A percentile compares a stretch with the other conserved stretches of the same genome.
Conservation (phyloP, 2,329 filamentous ascomycete species). For the Fusarium liriodendri region DNA sequence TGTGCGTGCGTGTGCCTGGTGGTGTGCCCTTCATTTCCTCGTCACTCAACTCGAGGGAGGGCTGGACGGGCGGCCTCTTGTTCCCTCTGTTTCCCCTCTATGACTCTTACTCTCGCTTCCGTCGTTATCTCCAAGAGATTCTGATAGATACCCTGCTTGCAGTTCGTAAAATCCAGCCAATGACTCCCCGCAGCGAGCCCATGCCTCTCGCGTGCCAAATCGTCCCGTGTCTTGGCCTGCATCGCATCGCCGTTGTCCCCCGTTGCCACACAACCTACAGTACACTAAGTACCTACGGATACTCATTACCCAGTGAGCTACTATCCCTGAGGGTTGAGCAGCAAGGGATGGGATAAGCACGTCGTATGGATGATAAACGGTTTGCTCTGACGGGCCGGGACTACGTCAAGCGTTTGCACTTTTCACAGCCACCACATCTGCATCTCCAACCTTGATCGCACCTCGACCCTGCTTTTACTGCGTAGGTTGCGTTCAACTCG, state of each 20-base stretch:
- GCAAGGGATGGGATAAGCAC: constrained; percentile 9
- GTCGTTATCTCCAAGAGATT: neutral
- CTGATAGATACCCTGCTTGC: constrained; percentile 10
- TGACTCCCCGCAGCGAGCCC: constrained; percentile 29
- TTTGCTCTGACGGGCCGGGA: constrained; percentile 5
- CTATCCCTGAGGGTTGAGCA: neutral
- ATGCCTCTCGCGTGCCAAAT: constrained; percentile 38
- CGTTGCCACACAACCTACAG: constrained; percentile 20
- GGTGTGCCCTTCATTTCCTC: constrained; percentile 28
- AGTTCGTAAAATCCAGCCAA: constrained; percentile 25
- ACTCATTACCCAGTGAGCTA: neutral
- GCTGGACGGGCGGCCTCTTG: constrained; percentile 31
- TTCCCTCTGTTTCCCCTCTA: constrained; percentile 9
- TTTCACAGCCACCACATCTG: constrained; percentile 9
- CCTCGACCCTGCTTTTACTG: constrained; percentile 2
- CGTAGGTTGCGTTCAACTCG: neutral
- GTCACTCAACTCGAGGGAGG: neutral
- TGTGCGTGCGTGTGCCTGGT: neutral
- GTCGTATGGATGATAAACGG: constrained; percentile 20
- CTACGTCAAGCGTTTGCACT: constrained; percentile 31
- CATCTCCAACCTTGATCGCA: constrained; percentile 32
- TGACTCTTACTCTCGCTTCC: neutral
- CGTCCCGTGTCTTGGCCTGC: constrained; percentile 41
- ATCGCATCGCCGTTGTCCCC: constrained; percentile 10
- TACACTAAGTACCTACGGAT: no score